Percentiles rank a stretch among this genome's conserved stretches.
phyloP scores from a whole-genome alignment of 1,284 basidiomycete species.

The Golubevia pallescens region DNA sequence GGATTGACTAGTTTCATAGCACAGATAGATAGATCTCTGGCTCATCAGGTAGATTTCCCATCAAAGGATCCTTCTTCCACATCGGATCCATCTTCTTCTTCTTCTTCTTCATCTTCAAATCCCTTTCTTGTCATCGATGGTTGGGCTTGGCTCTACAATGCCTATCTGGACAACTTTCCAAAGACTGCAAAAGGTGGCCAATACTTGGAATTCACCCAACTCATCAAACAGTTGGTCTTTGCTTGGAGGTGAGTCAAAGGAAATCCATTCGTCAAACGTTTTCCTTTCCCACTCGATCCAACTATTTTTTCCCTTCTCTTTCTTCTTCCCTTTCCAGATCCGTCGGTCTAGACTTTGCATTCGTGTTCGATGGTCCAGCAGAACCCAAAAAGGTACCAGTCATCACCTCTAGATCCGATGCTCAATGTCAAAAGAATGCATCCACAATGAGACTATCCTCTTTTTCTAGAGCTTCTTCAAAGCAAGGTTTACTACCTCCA shows the following conservation, averaged over 20 bases:
- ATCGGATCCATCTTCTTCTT: neutral
- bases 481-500: conserved; percentile 28
- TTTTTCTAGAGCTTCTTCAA: conserved; percentile 17
- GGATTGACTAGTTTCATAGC: conserved; percentile 35
- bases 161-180: conserved; percentile 29
- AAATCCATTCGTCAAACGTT: no score
- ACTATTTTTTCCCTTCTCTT: conserved; percentile 11
- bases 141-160: conserved; percentile 42
- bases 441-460: conserved; percentile 37
- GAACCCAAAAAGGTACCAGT: conserved; percentile 34
- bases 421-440: conserved; percentile 19
- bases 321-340: conserved; percentile 15
- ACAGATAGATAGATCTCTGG: conserved; percentile 20
- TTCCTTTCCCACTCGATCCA: neutral
- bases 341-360: conserved; percentile 32
- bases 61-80: conserved; percentile 1
- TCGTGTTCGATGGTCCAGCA: conserved; percentile 46
- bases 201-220: conserved; percentile 22
- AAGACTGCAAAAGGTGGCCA: conserved; percentile 32
- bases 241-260: conserved; percentile 15
- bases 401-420: conserved; percentile 18
- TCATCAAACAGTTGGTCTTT: conserved; percentile 1
- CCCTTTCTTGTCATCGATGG: conserved; percentile 45
- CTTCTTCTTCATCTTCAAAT: no score
- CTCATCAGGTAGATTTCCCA: conserved; percentile 22